Base-by-base conservation (phyloP, 495 filamentous ascomycete genomes). In the Hyaloscypha finlandica region DNA sequence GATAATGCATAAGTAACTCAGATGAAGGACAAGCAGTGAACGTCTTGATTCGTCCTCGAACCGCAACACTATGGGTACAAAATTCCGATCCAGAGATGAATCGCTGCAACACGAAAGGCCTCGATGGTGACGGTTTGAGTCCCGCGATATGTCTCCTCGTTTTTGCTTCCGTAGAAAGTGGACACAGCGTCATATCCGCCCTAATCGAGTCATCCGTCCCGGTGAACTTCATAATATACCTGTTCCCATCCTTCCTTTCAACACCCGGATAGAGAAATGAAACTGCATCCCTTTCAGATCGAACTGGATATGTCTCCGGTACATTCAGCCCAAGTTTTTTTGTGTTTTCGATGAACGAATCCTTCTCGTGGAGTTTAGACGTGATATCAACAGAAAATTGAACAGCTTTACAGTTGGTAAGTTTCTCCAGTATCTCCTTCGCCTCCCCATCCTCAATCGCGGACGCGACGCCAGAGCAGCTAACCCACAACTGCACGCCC, bases 401-500 rank as follows among this genome's bases (percentile, higher is more conserved):
- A 11, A 94, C 82, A 35, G 84, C 85, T 67, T 77, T 85, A 72
- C 89, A 92, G 5, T 65, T 58, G 0, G 86, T 89, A 22, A 79
- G 72, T 14, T 73, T 73, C 68, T 90, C 87, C n/a, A 93, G 77
- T 1, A 77, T 75, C 60, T 88, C 82, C 67, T 87, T 88, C 4
- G 88, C 89, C 25, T 81, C 71, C 0, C 83, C 89, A 74, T 93
- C 90, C 70, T 89, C 84, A 11, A 88, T 68, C 5, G 84, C 83
- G 2, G 80, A 81, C 19, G 82, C 80, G 9, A 87, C 85, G 14
- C 84, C 85, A 0, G 89, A 90, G 69, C 89, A 92, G 54, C 84
- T 86, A 14, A 93, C 84, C 91, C 91, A 94, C 0, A 93, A 69
- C 61, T 92, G 85, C 22, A 91, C 82, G 0, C 81, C 81, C 59